These are phyloP conservation scores for Symmetrospora coprosmae DNA, from an alignment of 768 basidiomycete species.

Conservation along the genomic window DNA sequence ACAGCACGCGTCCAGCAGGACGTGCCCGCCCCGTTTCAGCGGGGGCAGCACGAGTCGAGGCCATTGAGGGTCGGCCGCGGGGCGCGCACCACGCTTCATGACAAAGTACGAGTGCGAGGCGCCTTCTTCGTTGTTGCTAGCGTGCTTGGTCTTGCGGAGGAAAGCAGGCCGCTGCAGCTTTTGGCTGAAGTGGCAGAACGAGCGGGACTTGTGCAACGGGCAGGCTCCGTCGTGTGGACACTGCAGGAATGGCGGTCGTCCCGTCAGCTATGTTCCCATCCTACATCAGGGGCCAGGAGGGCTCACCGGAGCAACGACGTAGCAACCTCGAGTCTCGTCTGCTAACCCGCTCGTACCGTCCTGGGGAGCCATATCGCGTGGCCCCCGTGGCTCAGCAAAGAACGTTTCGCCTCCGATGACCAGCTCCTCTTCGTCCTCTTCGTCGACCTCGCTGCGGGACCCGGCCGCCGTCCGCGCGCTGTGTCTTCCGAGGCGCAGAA, in stretches of 20 bases:
- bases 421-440: conserved; percentile 38
- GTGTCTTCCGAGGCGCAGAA: conserved; percentile 42
- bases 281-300: conserved; percentile 19
- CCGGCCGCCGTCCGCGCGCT: conserved; percentile 42
- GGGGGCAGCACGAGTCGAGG: conserved; percentile 86
- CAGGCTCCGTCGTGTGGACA: conserved; percentile 83
- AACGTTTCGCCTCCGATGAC: conserved; percentile 20
- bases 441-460: conserved; percentile 19
- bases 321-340: conserved; percentile 45
- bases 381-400: conserved; percentile 24
- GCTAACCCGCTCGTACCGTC: no score
- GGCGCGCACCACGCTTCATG: conserved; percentile 62
- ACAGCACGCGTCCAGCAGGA: conserved; percentile 79
- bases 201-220: conserved; percentile 45
- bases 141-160: conserved; percentile 74
- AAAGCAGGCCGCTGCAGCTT: conserved; percentile 74
- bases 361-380: no score
- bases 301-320: conserved; percentile 78
- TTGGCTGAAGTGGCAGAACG: conserved; percentile 66
- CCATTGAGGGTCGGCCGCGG: conserved; percentile 45
- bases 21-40: conserved; percentile 75
- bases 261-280: conserved; percentile 7
- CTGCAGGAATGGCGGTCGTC: conserved; percentile 43
- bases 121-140: conserved; percentile 69
- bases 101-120: conserved; percentile 80